Conservation (phyloP, 179 eudicot genomes). For the Pouteria campechiana region DNA sequence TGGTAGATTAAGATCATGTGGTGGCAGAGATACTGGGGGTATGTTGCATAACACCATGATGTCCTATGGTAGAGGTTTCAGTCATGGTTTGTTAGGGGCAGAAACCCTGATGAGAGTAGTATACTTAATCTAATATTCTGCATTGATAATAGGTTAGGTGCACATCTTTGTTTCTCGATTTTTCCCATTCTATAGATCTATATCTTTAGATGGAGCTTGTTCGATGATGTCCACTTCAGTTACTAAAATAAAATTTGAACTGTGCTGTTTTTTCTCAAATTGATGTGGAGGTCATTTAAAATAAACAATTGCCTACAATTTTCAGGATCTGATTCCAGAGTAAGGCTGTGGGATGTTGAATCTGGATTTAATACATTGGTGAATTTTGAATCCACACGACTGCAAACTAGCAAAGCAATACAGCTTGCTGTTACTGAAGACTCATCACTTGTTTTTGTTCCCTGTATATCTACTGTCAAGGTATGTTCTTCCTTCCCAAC, state of each 20-base stretch:
- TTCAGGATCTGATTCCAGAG: slow-evolving; percentile 95
- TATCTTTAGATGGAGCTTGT: background rate
- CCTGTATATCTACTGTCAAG: slow-evolving; percentile 81
- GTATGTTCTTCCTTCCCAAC: slow-evolving; percentile 21
- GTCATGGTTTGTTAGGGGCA: too few relatives aligned
- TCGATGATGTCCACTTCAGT: background rate
- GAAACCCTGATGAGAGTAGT: too few relatives aligned
- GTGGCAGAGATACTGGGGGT: too few relatives aligned
- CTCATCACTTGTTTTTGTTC: slow-evolving; percentile 71
- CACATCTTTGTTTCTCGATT: background rate
- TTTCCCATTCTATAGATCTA: background rate
- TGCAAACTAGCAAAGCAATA: slow-evolving; percentile 64
- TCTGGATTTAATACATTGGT: slow-evolving; percentile 92
- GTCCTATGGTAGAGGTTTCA: too few relatives aligned
- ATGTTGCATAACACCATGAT: too few relatives aligned
- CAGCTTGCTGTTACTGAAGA: slow-evolving; percentile 75
- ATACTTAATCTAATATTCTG: background rate
- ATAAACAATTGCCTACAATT: background rate
- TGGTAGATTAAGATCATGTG: too few relatives aligned
- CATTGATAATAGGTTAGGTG: background rate
- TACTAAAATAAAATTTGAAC: background rate
- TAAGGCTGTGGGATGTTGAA: slow-evolving; percentile 88
- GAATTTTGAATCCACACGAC: slow-evolving; percentile 73
- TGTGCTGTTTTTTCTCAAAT: background rate
- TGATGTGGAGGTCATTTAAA: background rate